Conservation (phyloP, 208 protist species). For the Leishmania amazonensis region DNA sequence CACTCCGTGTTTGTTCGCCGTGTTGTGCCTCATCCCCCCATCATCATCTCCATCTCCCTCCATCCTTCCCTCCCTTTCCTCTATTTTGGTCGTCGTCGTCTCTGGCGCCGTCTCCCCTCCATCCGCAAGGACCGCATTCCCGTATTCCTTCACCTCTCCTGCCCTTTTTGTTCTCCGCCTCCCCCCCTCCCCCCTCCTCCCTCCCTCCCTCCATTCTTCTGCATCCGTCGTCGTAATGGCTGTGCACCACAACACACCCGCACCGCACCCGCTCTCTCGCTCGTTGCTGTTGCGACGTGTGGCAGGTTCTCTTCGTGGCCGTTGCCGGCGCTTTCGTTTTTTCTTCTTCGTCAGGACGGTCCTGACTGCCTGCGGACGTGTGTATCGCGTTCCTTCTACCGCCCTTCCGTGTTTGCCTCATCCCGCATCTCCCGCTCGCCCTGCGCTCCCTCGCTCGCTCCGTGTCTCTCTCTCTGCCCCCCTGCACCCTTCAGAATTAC, state of each 20-base stretch:
- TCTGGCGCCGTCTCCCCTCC: neutral
- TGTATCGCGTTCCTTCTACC: neutral
- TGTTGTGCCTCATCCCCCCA: neutral
- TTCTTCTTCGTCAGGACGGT: neutral
- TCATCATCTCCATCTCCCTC: neutral
- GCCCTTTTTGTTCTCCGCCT: neutral
- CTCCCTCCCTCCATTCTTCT: neutral
- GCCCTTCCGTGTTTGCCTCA: neutral
- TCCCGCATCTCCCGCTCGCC: neutral
- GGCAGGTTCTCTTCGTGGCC: neutral
- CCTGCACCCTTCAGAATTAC: no score
- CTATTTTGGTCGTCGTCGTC: neutral
- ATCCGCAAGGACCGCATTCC: neutral
- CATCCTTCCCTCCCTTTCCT: neutral
- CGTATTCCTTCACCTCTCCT: neutral
- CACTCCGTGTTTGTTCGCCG: neutral
- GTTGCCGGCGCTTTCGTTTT: neutral
- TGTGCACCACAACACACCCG: no score
- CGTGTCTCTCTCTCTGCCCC: no score
- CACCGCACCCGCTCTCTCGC: neutral
- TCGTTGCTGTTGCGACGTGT: neutral
- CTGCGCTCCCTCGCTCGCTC: neutral
- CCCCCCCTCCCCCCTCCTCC: neutral
- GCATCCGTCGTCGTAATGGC: no score
- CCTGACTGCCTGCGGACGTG: neutral